These are phyloP conservation scores for Pleoardoris graminearum DNA, from an alignment of 2,329 filamentous ascomycete species.

Conservation along the genomic window DNA sequence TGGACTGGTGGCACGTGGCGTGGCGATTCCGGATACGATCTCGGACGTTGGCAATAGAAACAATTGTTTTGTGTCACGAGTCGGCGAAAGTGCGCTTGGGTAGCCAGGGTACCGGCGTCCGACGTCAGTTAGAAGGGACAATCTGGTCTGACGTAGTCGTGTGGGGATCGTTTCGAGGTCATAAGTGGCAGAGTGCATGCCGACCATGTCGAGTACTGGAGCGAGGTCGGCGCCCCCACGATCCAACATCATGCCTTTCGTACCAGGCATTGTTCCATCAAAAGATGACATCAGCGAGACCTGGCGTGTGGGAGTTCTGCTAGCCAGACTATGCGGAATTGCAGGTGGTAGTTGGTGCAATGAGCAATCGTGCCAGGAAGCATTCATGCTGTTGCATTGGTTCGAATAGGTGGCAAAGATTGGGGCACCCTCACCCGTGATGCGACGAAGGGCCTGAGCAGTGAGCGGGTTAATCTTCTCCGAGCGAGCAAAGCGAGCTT, in stretches of 20 bases:
- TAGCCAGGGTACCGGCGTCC: slow-evolving; percentile 39
- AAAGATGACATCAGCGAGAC: slow-evolving; percentile 18
- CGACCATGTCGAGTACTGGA: slow-evolving; percentile 25
- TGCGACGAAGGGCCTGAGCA: slow-evolving; percentile 33
- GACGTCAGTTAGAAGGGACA: slow-evolving; percentile 34
- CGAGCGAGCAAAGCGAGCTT: slow-evolving; percentile 43
- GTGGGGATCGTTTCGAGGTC: slow-evolving; percentile 6
- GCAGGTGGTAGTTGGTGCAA: slow-evolving; percentile 12
- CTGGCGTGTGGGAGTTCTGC: background rate
- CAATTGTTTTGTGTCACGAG: slow-evolving; percentile 28
- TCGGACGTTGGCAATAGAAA: slow-evolving; percentile 35
- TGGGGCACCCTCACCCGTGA: slow-evolving; percentile 33
- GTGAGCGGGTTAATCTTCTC: slow-evolving; percentile 26
- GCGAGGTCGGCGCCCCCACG: slow-evolving; percentile 6
- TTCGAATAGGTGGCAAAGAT: slow-evolving; percentile 7
- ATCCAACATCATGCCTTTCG: slow-evolving; percentile 3
- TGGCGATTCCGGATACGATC: slow-evolving; percentile 13
- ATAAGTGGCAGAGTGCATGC: slow-evolving; percentile 12
- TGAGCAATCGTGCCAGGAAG: slow-evolving; percentile 19
- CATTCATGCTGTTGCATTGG: slow-evolving; percentile 19
- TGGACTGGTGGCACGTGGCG: slow-evolving; percentile 17
- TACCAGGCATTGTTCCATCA: slow-evolving; percentile 13
- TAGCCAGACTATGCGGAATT: background rate
- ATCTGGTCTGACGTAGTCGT: slow-evolving; percentile 8
- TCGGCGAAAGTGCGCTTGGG: slow-evolving; percentile 37